Evolutionary conservation across 1,284 basidiomycete genomes (phyloP), one percentile per base, ranked within the genome.

Genomic region (Cryptococcus neoformans): DNA sequence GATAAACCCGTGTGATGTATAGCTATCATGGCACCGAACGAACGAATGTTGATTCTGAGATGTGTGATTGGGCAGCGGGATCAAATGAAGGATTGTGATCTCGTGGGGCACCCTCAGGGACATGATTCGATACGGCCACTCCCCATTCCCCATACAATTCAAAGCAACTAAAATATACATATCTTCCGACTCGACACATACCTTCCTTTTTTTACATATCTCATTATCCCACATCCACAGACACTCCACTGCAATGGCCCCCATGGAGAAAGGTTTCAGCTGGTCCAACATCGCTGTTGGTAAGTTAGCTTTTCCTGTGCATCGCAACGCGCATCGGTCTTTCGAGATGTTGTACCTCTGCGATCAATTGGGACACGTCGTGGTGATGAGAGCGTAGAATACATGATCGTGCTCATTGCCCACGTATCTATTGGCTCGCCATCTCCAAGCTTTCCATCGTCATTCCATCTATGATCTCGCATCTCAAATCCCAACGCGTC

Each of bases 251-350:
- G 72, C 42, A 38, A 82, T 82, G 81, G 81, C 81, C 36, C 81
- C 81, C 45, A 72, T 73, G 64, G 78, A 94, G 79, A 95, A 95
- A 79, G 92, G 93, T 71, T 85, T 97, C 73, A 94, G 85, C 80
- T 99, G 93, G 93, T 94, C 92, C 71, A 99, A 99, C 82, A 97
- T 98, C 80, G 95, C 94, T 64, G 91, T 99, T 78, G 94, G 94
- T 89, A 76, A 78, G 80, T 81, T 59, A 48, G 12, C 12, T 38
- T n/a, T 14, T 35, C 50, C 17, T 21, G 21, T 21, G 21, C 21
- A 21, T 21, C 21, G 21, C 21, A 21, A 21, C 21, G 21, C 21
- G 21, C 21, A 8, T 14, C 11, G 10, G 16, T 48, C 12, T 12
- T 35, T 17, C 16, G 49, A 12, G 48, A 36, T 12, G 14, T 17